Percentiles rank a stretch among this genome's conserved stretches.
These are phyloP conservation scores for Curvularia eragrostidis DNA, from an alignment of 2,329 filamentous ascomycete genomes.

Conservation along the genomic window DNA sequence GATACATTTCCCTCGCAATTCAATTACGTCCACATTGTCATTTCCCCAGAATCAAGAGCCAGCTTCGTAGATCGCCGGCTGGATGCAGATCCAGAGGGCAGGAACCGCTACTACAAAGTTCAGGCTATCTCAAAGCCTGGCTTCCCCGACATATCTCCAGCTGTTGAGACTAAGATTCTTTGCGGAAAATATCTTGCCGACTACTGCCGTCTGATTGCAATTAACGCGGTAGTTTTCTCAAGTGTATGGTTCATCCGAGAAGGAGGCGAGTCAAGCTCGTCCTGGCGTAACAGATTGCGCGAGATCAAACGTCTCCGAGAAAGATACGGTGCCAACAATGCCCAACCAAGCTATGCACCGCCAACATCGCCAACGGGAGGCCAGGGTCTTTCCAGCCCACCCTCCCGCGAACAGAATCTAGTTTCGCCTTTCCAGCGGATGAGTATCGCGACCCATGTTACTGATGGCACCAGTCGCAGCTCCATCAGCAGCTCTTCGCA, in stretches of 20 bases:
- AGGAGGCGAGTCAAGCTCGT: slow-evolving; percentile 82
- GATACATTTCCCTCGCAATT: slow-evolving; percentile 94
- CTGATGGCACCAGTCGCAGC: slow-evolving; percentile 47
- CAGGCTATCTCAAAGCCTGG: slow-evolving; percentile 86
- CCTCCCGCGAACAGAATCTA: slow-evolving; percentile 38
- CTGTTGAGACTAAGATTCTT: slow-evolving; percentile 87
- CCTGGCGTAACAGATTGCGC: slow-evolving; percentile 85
- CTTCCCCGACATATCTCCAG: slow-evolving; percentile 90
- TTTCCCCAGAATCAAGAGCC: slow-evolving; percentile 82
- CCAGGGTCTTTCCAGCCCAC: slow-evolving; percentile 37
- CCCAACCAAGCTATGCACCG: slow-evolving; percentile 19
- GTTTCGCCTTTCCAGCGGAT: slow-evolving; percentile 43
- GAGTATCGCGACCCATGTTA: slow-evolving; percentile 46
- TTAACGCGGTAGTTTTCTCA: slow-evolving; percentile 94
- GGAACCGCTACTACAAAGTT: slow-evolving; percentile 78
- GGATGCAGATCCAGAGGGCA: slow-evolving; percentile 52
- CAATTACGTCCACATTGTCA: slow-evolving; percentile 96
- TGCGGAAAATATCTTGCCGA: slow-evolving; percentile 80
- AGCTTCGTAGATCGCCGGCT: slow-evolving; percentile 69
- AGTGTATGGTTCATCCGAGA: slow-evolving; percentile 83
- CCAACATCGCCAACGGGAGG: slow-evolving; percentile 33
- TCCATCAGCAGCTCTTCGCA: slow-evolving; percentile 47
- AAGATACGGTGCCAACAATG: slow-evolving; percentile 44
- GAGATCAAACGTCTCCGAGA: slow-evolving; percentile 85
- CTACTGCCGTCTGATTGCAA: slow-evolving; percentile 85